Base-by-base conservation (phyloP, 331 rosid species). In the Quercus phellos region DNA sequence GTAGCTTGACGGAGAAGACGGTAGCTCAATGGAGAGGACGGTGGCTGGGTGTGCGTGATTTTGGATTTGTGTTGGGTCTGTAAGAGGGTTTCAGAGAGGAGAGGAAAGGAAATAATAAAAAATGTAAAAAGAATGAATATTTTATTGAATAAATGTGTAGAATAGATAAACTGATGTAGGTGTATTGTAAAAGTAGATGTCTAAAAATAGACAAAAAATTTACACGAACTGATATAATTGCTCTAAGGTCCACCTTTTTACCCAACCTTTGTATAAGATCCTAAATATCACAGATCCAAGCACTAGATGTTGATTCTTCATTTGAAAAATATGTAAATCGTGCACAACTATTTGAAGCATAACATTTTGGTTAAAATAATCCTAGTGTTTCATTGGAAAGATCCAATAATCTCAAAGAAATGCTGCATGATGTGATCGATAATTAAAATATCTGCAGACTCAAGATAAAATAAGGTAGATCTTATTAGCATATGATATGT, bases 401-500 rank as follows among this genome's bases (percentile, higher is more conserved):
- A 4, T 32, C 34, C 42, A 34, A 29, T 30, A 77, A 68, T 42
- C 1, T n/a, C 21, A 56, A 77, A 53, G 46, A 61, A 73, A 38
- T 51, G 82, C 61, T 51, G 38, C 8, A 17, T 68, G 82, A 82
- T 76, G 77, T 85, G 82, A 73, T 67, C 14, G n/a, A 34, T 73
- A 51, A 79, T 72, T 63, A 27, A 30, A 73, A 78, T 69, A 70
- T 17, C 34, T 17, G 7, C 51, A 66, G 51, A 42, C 70, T 2
- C 32, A 69, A 21, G 42, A 26, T 26, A 58, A 56, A 42, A 56
- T 27, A 78, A 55, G 58, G 58, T 51, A 51, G 34, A 9, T 67
- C 26, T 61, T 46, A 55, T 27, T 32, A 68, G 56, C 59, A 19
- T 12, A 55, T 53, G 58, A 17, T 68, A 53, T 54, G n/a, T 27